Conservation (phyloP, 1,284 basidiomycete genomes). For the Ustilago xerochloae region DNA sequence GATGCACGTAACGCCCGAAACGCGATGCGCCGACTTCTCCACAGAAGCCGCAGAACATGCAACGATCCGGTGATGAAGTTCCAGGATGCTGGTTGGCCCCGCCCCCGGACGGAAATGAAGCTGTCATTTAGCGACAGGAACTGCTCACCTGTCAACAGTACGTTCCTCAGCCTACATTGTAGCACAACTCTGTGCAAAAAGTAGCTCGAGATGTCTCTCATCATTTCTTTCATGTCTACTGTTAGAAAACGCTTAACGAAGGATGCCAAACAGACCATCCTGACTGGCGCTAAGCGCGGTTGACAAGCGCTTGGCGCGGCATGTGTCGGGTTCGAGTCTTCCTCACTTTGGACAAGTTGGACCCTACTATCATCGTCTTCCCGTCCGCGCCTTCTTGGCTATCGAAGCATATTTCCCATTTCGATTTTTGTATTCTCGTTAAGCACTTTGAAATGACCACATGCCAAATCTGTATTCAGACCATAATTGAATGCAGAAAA, state of each 20-base stretch:
- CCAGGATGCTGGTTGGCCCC: too few species aligned
- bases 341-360: not conserved
- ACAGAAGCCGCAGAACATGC: too few species aligned
- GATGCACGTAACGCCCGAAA: constrained; percentile 70
- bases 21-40: constrained; percentile 14
- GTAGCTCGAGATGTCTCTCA: too few species aligned
- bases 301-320: constrained; percentile 1
- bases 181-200: too few species aligned
- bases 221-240: too few species aligned
- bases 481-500: not conserved
- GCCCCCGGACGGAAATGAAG: constrained; percentile 75
- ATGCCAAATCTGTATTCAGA: not conserved
- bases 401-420: not conserved
- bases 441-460: constrained; percentile 2
- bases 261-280: too few species aligned
- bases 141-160: too few species aligned
- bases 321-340: not conserved
- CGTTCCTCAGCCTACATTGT: too few species aligned
- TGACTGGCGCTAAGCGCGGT: constrained; percentile 29
- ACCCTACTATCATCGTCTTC: not conserved
- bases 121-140: not conserved
- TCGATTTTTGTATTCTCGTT: constrained; percentile 17
- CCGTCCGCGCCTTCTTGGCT: not conserved
- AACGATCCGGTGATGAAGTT: constrained; percentile 3
- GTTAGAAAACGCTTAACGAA: too few species aligned